These are phyloP conservation scores for Haematococcus sp. DNA, from an alignment of 139 green algal genomes.

Conservation along the genomic window DNA sequence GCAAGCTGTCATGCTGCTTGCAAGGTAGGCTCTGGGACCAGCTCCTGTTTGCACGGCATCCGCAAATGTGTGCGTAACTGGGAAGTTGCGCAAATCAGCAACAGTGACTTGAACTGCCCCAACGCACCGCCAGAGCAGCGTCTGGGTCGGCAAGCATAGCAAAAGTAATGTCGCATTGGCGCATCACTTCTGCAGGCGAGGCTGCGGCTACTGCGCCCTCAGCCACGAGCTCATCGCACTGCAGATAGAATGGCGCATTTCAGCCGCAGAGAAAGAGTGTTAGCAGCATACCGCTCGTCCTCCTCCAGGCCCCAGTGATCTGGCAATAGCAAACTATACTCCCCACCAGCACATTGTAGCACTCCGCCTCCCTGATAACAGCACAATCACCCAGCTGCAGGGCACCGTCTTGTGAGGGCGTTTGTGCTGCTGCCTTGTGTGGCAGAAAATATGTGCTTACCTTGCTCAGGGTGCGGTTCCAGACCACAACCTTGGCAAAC, in stretches of 20 bases:
- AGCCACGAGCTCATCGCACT: constrained; percentile 51
- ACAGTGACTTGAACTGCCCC: no score
- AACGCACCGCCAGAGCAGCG: constrained; percentile 53
- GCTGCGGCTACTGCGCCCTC: constrained; percentile 48
- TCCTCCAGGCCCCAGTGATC: no score
- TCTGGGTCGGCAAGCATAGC: constrained; percentile 86
- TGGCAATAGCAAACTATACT: not conserved
- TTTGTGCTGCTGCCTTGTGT: not conserved
- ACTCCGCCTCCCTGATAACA: not conserved
- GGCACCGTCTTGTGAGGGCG: not conserved
- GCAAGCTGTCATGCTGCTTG: not conserved
- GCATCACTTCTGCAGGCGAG: constrained; percentile 63
- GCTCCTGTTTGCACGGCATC: no score
- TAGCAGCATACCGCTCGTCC: no score
- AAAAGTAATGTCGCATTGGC: constrained; percentile 78
- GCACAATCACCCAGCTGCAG: not conserved
- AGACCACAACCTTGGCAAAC: constrained; percentile 71
- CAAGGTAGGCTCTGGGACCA: no score
- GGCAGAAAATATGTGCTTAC: constrained; percentile 12
- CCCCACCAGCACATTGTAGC: no score
- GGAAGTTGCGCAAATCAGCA: not conserved
- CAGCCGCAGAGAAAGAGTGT: no score
- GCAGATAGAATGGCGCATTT: constrained; percentile 4
- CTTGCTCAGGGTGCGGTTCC: constrained; percentile 73
- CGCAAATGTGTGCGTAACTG: not conserved